Evolutionary conservation across 768 basidiomycete genomes (phyloP).

Genomic region (Naganishia antarctica): DNA sequence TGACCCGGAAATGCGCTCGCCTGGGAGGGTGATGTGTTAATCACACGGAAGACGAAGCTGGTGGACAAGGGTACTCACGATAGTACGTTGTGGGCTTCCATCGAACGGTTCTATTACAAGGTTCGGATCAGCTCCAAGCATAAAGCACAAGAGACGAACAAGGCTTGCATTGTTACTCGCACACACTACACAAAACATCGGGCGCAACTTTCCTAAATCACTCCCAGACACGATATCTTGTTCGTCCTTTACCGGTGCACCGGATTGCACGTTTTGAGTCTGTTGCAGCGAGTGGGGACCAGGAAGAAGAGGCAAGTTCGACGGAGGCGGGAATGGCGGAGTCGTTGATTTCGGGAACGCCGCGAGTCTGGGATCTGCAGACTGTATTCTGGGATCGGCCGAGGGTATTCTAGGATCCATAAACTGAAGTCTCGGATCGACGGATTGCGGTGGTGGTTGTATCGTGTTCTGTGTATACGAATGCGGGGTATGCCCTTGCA

Average conservation of each 20-base stretch:
- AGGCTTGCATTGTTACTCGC: slow-evolving; percentile 88
- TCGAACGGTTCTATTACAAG: slow-evolving; percentile 74
- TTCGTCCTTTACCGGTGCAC: neutral
- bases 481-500: neutral
- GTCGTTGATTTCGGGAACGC: slow-evolving; percentile 3
- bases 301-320: neutral
- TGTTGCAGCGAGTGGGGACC: neutral
- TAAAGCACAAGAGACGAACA: slow-evolving; percentile 1
- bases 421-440: neutral
- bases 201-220: slow-evolving; percentile 50
- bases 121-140: neutral
- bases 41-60: too few species aligned
- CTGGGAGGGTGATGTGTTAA: slow-evolving; percentile 51
- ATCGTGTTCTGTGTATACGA: neutral
- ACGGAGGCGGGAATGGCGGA: slow-evolving; percentile 10
- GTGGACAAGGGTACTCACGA: slow-evolving; percentile 58
- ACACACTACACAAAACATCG: slow-evolving; percentile 94
- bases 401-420: neutral
- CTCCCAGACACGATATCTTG: neutral
- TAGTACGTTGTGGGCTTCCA: slow-evolving; percentile 93
- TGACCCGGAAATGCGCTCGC: slow-evolving; percentile 83
- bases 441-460: neutral
- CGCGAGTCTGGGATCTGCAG: slow-evolving; percentile 6
- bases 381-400: neutral
- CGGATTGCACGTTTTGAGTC: neutral